Evolutionary conservation across 768 basidiomycete genomes (phyloP), one percentile per base, ranked within the genome.

Genomic region (Auriculariales sp.): DNA sequence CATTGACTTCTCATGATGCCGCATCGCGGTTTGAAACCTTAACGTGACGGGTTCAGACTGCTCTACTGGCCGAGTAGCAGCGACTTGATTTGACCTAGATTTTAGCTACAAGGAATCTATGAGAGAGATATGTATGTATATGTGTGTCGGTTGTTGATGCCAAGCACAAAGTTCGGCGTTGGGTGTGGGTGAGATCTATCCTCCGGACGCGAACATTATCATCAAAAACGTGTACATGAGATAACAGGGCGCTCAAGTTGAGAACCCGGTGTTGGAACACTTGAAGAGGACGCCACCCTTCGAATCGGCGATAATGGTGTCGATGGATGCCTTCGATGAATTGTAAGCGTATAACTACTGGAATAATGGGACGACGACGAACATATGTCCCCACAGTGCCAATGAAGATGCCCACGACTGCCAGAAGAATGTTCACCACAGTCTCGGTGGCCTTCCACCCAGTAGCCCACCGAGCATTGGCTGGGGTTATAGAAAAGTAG

Each of bases 351-450:
- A 32, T 28, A 29, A 24, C 28, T 3, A 28, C 3, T 7, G 35
- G 35, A 36, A 36, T 4, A 36, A 36, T 6, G 11, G 35, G 5
- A 24, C 4, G 25, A 34, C 11, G 10, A 47, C 68, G 45, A 46
- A 69, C 68, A 52, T 70, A 69, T 25, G 66, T 66, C 12, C 69
- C 69, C 14, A 64, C 68, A 22, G 63, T 56, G 3, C 68, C 59
- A 47, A 69, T 62, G 46, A 64, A 71, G 9, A 59, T 49, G 11
- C 69, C 69, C 30, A 71, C 55, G 7, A 65, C 25, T 47, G 70
- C 66, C 29, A 69, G 55, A 31, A 54, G 60, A 44, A 66, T 68
- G 52, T 71, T 71, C 35, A 68, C 29, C 14, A 66, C 28, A 7
- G 69, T 71, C 55, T 70, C 68, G 3, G 58, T 29, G 11, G 57